Percentiles rank a stretch among this genome's conserved stretches.
Conservation (phyloP, 306 rosid species). For the Vigna trinervia region DNA sequence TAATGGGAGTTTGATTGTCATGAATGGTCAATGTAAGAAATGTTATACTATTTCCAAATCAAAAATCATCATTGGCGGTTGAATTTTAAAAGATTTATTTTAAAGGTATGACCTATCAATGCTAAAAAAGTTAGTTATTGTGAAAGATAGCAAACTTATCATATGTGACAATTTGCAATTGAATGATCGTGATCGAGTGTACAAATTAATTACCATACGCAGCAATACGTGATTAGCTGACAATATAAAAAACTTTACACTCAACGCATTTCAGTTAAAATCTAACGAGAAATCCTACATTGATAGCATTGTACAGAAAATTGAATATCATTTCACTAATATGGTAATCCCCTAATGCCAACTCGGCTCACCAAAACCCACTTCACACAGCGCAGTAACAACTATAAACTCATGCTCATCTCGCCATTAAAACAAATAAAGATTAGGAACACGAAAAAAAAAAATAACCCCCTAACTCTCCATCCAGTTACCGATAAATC, state of each 20-base stretch:
- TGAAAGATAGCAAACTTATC: too few relatives aligned
- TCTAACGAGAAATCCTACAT: constrained; percentile 3
- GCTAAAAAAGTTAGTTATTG: background rate
- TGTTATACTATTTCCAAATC: background rate
- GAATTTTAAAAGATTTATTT: background rate
- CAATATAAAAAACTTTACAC: background rate
- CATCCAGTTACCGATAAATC: constrained; percentile 12
- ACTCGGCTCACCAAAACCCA: constrained; percentile 5
- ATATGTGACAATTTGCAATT: too few relatives aligned
- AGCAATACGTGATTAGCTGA: too few relatives aligned
- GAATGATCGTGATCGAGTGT: too few relatives aligned
- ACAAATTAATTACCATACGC: too few relatives aligned
- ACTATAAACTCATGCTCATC: background rate
- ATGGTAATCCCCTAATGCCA: constrained; percentile 23
- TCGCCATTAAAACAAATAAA: background rate
- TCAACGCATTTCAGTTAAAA: background rate
- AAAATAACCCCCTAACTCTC: background rate
- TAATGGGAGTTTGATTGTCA: background rate
- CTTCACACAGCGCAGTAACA: constrained; percentile 26
- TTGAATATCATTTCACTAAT: background rate
- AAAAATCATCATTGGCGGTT: background rate
- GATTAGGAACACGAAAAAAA: constrained; percentile 11
- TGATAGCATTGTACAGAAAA: background rate
- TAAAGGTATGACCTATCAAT: background rate
- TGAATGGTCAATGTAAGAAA: background rate